Evolutionary conservation across 495 filamentous ascomycete species (phyloP).

Genomic region (Hypoxylon fuscum): DNA sequence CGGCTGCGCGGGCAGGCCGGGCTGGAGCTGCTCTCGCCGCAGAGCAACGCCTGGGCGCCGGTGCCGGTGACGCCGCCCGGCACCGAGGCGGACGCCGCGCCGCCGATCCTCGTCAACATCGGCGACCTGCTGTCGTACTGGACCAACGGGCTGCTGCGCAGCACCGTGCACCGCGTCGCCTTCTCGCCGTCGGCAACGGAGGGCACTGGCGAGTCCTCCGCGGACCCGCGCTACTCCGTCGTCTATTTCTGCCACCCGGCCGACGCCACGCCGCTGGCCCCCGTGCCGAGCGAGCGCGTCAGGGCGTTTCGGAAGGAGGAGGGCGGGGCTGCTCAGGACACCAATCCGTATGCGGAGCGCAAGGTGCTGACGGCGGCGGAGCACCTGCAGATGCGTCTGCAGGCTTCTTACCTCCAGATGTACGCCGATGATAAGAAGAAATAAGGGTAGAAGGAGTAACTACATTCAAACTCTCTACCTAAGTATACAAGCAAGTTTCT

Average conservation of each 20-base stretch:
- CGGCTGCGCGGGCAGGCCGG: slow-evolving; percentile 84
- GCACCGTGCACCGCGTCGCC: slow-evolving; percentile 88
- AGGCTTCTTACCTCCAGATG: slow-evolving; percentile 72
- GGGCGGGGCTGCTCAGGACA: slow-evolving; percentile 50
- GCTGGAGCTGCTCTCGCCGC: slow-evolving; percentile 78
- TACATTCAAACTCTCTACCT: too few relatives aligned
- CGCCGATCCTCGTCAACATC: slow-evolving; percentile 91
- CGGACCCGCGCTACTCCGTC: slow-evolving; percentile 75
- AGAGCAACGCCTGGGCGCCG: slow-evolving; percentile 62
- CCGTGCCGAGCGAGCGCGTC: slow-evolving; percentile 75
- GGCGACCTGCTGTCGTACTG: slow-evolving; percentile 91
- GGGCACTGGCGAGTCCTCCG: slow-evolving; percentile 59
- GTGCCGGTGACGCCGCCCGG: slow-evolving; percentile 68
- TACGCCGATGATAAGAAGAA: slow-evolving; percentile 48
- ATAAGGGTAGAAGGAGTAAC: not conserved
- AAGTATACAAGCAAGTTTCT: too few relatives aligned
- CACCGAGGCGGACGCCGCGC: slow-evolving; percentile 62
- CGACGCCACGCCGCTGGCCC: slow-evolving; percentile 70
- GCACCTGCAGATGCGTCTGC: slow-evolving; percentile 79
- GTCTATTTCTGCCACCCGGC: slow-evolving; percentile 93
- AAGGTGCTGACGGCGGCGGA: slow-evolving; percentile 80
- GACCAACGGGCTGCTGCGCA: slow-evolving; percentile 85
- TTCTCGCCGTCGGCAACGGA: slow-evolving; percentile 62
- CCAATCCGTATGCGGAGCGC: slow-evolving; percentile 56
- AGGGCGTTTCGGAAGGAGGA: slow-evolving; percentile 34